Percentiles rank a stretch among this genome's conserved stretches.
phyloP scores from a whole-genome alignment of 1,284 basidiomycete species.

The Cryptococcus hybrid region DNA sequence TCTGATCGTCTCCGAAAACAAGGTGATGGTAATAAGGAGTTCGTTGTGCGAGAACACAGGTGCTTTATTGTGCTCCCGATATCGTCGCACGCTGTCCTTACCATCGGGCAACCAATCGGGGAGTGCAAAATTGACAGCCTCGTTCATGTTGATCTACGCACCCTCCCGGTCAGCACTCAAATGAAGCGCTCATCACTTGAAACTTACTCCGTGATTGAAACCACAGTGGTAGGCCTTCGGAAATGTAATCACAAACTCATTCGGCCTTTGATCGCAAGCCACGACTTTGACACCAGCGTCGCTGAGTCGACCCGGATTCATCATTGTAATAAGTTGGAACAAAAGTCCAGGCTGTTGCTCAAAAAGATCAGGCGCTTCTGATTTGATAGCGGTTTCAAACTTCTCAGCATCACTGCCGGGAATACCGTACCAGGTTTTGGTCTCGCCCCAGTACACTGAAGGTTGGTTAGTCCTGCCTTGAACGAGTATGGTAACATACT shows the following conservation, averaged over 20 bases:
- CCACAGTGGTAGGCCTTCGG: conserved; percentile 99
- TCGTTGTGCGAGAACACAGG: conserved; percentile 99
- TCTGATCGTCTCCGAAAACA: conserved; percentile 88
- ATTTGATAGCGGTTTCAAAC: conserved; percentile 93
- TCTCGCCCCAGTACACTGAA: conserved; percentile 97
- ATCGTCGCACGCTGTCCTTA: conserved; percentile 80
- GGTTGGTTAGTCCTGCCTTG: conserved; percentile 24
- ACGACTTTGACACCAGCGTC: conserved; percentile 91
- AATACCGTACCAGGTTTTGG: conserved; percentile 99
- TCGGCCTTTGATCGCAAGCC: conserved; percentile 93
- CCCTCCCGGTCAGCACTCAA: not conserved
- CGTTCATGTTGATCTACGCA: conserved; percentile 89
- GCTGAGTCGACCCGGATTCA: conserved; percentile 86
- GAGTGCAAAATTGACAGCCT: conserved; percentile 98
- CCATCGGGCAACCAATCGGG: conserved; percentile 92
- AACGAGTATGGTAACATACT: conserved; percentile 58
- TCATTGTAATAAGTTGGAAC: conserved; percentile 96
- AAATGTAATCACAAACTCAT: conserved; percentile 97
- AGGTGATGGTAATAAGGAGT: conserved; percentile 89
- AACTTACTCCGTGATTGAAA: conserved; percentile 91
- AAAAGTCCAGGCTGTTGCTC: conserved; percentile 95
- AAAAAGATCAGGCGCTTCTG: conserved; percentile 97
- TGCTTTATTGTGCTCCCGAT: conserved; percentile 83
- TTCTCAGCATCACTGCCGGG: conserved; percentile 91
- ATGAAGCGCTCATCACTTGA: conserved; percentile 7